These are phyloP conservation scores for Pythium graminicola DNA, from an alignment of 352 stramenopile genomes.

Conservation along the genomic window DNA sequence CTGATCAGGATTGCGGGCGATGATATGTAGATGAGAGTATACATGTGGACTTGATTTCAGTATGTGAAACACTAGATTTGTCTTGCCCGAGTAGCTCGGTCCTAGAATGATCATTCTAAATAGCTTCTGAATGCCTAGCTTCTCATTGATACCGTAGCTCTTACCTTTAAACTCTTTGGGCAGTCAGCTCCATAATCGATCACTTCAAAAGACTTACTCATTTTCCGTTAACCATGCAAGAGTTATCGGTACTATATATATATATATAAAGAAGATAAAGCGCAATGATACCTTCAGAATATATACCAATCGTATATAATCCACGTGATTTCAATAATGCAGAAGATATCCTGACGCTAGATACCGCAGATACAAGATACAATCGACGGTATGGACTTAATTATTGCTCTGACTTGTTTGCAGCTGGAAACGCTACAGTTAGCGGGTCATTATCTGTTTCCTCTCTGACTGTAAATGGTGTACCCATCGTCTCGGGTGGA, in stretches of 20 bases:
- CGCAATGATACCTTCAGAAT: constrained; percentile 7
- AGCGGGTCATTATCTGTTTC: background rate
- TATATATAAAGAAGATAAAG: constrained; percentile 3
- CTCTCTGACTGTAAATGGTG: background rate
- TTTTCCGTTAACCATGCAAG: constrained; percentile 1
- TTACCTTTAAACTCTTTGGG: constrained; percentile 13
- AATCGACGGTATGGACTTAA: constrained; percentile 6
- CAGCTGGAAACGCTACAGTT: background rate
- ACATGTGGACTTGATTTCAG: constrained; percentile 23
- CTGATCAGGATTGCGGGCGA: constrained; percentile 22
- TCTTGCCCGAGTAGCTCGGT: constrained; percentile 14
- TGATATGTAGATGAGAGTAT: constrained; percentile 24
- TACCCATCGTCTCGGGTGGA: background rate
- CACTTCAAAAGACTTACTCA: background rate
- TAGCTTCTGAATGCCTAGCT: constrained; percentile 21
- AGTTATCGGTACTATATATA: background rate
- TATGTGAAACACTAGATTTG: constrained; percentile 25
- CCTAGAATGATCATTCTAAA: constrained; percentile 28
- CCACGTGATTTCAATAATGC: background rate
- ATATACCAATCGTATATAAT: constrained; percentile 6
- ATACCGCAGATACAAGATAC: constrained; percentile 4
- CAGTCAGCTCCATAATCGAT: constrained; percentile 5
- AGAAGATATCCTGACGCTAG: background rate
- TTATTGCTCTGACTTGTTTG: constrained; percentile 1
- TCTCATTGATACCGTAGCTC: constrained; percentile 7